These are phyloP conservation scores for Sclerotinia sclerotiorum DNA, from an alignment of 2,329 filamentous ascomycete genomes.

Conservation along the genomic window DNA sequence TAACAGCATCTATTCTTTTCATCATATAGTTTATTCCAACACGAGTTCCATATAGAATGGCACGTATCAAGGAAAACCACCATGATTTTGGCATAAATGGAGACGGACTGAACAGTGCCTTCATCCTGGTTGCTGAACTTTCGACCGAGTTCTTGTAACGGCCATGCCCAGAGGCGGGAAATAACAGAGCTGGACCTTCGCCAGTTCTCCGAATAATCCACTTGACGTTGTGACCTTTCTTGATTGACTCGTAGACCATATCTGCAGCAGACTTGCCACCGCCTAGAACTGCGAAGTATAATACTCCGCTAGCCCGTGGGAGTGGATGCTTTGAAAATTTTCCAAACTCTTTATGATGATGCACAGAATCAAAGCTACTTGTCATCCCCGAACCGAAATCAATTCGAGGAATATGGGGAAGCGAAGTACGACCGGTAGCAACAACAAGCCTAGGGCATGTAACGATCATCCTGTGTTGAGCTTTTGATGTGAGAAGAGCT, in stretches of 20 bases:
- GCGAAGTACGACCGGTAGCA: constrained; percentile 6
- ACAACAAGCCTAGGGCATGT: constrained; percentile 10
- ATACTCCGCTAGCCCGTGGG: not conserved
- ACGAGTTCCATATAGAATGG: not conserved
- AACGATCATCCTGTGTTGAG: not conserved
- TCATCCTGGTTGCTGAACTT: constrained; percentile 5
- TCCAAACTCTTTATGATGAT: constrained; percentile 24
- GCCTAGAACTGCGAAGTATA: constrained; percentile 20
- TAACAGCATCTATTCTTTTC: not conserved
- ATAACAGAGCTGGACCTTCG: constrained; percentile 18
- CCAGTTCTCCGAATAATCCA: constrained; percentile 21
- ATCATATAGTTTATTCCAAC: constrained; percentile 14
- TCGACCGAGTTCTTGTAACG: constrained; percentile 27
- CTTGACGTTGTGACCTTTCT: constrained; percentile 3
- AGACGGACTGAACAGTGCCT: constrained; percentile 17
- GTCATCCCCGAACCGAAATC: not conserved
- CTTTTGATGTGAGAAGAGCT: not conserved
- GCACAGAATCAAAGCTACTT: not conserved
- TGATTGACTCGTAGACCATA: constrained; percentile 19
- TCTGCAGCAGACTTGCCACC: constrained; percentile 19
- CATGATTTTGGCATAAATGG: constrained; percentile 9
- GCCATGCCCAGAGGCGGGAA: not conserved
- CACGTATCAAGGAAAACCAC: constrained; percentile 4
- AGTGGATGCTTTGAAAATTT: constrained; percentile 4
- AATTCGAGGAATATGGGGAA: not conserved